Evolutionary conservation across 257 asterid species (phyloP).

Genomic region (Marsdenia floribunda): DNA sequence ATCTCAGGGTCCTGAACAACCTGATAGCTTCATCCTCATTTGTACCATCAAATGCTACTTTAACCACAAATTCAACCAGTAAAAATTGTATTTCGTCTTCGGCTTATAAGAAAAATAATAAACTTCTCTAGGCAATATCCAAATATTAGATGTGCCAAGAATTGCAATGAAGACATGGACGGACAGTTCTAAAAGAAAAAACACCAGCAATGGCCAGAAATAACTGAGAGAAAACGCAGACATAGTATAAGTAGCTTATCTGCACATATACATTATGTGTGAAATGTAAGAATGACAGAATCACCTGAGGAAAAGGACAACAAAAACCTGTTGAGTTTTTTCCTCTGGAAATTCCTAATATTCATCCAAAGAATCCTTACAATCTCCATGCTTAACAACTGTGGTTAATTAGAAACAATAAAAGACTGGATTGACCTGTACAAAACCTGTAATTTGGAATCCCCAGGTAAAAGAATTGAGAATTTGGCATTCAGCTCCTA

Average conservation of each 20-base stretch:
- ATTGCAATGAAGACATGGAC: no score
- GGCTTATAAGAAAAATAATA: no score
- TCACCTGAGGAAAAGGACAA: neutral
- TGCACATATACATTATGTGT: neutral
- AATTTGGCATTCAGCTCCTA: neutral
- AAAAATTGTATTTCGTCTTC: neutral
- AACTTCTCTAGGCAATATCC: no score
- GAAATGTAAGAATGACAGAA: neutral
- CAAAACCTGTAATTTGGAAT: neutral
- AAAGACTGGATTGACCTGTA: neutral
- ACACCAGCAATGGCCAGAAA: neutral
- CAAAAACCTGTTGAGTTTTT: no score
- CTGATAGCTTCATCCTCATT: conserved; percentile 19
- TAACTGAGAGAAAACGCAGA: neutral
- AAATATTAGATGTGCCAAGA: no score
- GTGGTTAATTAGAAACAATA: neutral
- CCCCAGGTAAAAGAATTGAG: neutral
- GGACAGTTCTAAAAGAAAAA: neutral
- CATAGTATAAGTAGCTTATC: neutral
- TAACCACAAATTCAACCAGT: conserved; percentile 6
- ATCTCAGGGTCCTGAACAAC: conserved; percentile 17
- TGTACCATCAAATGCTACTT: conserved; percentile 26
- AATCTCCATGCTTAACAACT: no score
- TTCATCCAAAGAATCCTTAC: neutral
- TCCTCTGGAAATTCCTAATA: neutral